Percentiles rank a stretch among this genome's conserved stretches.
Conservation (phyloP, 2,329 filamentous ascomycete species). For the Fusarium sp. region DNA sequence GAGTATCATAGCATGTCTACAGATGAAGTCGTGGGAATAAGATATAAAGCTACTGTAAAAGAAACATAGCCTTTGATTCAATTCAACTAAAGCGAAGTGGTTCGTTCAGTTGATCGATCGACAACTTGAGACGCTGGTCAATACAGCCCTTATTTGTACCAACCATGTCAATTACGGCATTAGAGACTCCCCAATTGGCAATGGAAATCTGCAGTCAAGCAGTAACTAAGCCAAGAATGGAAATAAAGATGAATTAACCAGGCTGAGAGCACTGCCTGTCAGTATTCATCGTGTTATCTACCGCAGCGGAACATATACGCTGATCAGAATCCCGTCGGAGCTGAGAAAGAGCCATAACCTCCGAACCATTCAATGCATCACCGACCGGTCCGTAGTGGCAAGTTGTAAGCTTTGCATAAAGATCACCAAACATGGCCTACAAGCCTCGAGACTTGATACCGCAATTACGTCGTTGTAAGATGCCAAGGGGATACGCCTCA, state of each 20-base stretch:
- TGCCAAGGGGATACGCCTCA: background rate
- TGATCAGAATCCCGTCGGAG: background rate
- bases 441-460: background rate
- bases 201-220: background rate
- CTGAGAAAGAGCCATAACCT: background rate
- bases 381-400: background rate
- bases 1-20: background rate
- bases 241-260: background rate
- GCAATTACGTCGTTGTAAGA: constrained; percentile 21
- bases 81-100: background rate
- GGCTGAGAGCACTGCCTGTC: background rate
- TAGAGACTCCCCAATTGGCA: background rate
- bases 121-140: background rate
- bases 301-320: background rate
- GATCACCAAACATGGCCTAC: background rate
- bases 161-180: background rate
- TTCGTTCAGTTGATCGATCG: background rate
- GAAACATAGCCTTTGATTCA: background rate
- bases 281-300: background rate
- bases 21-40: background rate
- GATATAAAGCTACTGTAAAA: background rate
- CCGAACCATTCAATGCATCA: background rate
- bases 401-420: background rate
- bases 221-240: background rate
- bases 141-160: background rate